Conservation (phyloP, 163 green algal genomes). For the Chlorella variabilis region DNA sequence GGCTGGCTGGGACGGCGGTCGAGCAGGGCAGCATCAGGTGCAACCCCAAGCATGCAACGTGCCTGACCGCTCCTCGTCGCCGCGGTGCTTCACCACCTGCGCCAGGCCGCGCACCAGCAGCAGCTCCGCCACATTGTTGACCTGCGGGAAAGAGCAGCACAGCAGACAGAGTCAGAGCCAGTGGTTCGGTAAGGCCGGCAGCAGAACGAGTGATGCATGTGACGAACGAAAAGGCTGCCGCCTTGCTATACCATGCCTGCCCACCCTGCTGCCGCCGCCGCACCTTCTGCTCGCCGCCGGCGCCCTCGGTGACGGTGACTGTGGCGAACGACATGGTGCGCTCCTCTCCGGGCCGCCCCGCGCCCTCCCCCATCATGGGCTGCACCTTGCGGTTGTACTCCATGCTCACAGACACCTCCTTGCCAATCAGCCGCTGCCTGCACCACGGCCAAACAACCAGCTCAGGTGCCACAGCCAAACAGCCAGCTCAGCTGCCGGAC, state of each 20-base stretch:
- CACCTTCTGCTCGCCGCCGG: slow-evolving; percentile 49
- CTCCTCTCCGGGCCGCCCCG: slow-evolving; percentile 42
- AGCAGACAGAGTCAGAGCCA: background rate
- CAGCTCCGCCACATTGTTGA: slow-evolving; percentile 83
- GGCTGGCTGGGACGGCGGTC: background rate
- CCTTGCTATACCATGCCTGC: too few species aligned
- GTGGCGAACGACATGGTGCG: slow-evolving; percentile 83
- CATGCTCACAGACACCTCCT: slow-evolving; percentile 82
- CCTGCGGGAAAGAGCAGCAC: slow-evolving; percentile 15
- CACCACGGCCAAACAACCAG: background rate
- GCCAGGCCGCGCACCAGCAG: slow-evolving; percentile 86
- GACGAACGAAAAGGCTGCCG: background rate
- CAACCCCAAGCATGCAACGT: too few species aligned
- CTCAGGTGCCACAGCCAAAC: background rate
- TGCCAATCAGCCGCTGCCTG: slow-evolving; percentile 51
- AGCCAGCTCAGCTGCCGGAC: background rate
- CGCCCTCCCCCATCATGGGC: slow-evolving; percentile 26
- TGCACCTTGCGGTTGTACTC: slow-evolving; percentile 91
- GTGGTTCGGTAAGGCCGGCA: background rate
- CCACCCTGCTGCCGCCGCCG: too few species aligned
- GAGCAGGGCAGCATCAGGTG: too few species aligned
- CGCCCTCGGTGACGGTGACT: slow-evolving; percentile 68
- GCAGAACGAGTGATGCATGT: too few species aligned
- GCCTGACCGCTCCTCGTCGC: slow-evolving; percentile 59
- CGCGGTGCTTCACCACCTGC: slow-evolving; percentile 74